These are phyloP conservation scores for Trypanosoma platydactyli DNA, from an alignment of 208 protist genomes.

Conservation along the genomic window DNA sequence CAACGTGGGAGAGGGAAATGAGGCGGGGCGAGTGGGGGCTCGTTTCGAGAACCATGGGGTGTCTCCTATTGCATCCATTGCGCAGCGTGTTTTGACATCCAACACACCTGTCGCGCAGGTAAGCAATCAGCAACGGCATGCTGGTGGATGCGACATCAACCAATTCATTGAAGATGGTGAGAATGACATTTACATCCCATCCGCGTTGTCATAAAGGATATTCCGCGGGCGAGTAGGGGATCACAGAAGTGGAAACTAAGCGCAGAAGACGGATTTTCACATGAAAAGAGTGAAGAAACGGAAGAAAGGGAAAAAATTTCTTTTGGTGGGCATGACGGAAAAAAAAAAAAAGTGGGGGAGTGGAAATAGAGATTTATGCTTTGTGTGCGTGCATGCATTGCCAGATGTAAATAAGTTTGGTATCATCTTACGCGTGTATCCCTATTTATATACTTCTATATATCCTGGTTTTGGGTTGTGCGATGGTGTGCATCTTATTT, in stretches of 20 bases:
- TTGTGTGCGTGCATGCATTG: no score
- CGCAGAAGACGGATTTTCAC: not conserved
- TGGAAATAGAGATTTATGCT: no score
- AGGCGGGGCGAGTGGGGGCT: no score
- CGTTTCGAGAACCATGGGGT: no score
- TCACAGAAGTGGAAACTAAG: not conserved
- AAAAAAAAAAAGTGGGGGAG: constrained; percentile 11
- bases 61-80: not conserved
- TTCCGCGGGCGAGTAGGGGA: not conserved
- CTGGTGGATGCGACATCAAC: not conserved
- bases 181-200: constrained; percentile 28
- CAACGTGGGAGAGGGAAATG: not conserved
- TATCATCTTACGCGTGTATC: no score
- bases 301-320: constrained; percentile 6
- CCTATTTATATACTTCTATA: not conserved
- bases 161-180: constrained; percentile 2
- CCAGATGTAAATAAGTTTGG: no score
- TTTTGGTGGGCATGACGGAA: no score
- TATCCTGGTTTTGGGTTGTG: no score
- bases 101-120: not conserved
- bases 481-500: no score
- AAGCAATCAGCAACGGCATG: not conserved
- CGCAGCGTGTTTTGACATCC: not conserved
- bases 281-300: not conserved
- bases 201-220: not conserved